Evolutionary conservation across 2,329 filamentous ascomycete species (phyloP).

Genomic region (Pseudogymnoascus sp.): DNA sequence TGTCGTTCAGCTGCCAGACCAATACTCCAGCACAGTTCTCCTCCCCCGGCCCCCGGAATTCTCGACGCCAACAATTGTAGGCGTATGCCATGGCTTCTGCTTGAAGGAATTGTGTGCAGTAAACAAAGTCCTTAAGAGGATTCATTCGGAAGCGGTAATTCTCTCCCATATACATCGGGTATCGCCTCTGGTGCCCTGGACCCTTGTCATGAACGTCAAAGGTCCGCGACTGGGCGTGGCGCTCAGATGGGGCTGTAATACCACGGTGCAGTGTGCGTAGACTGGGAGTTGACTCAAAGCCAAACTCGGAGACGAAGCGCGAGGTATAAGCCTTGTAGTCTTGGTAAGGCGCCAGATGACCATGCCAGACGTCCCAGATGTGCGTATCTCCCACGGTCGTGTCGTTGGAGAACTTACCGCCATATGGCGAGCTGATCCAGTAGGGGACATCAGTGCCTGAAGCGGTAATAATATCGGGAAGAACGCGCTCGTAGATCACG

Average conservation of each 20-base stretch:
- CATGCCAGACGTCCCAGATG: constrained; percentile 65
- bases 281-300: constrained; percentile 69
- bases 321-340: constrained; percentile 74
- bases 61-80: constrained; percentile 59
- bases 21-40: constrained; percentile 66
- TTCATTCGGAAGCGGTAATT: constrained; percentile 64
- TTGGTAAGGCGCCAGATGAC: constrained; percentile 79
- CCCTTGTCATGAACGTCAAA: constrained; percentile 93
- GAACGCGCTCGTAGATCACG: constrained; percentile 48
- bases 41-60: constrained; percentile 62
- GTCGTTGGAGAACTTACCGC: constrained; percentile 61
- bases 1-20: constrained; percentile 73
- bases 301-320: constrained; percentile 85
- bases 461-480: constrained; percentile 63
- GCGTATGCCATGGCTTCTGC: constrained; percentile 55
- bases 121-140: constrained; percentile 58
- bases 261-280: constrained; percentile 74
- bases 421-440: constrained; percentile 77
- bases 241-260: constrained; percentile 53
- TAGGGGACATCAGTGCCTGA: constrained; percentile 66
- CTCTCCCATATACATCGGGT: constrained; percentile 79
- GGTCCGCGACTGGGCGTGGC: constrained; percentile 73
- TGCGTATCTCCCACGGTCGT: constrained; percentile 46
- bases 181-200: constrained; percentile 70
- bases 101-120: constrained; percentile 59